A percentile compares a stretch with the other conserved stretches of the same genome.
These are phyloP conservation scores for Aspergillus alliaceus DNA, from an alignment of 2,329 filamentous ascomycete species.

Conservation along the genomic window DNA sequence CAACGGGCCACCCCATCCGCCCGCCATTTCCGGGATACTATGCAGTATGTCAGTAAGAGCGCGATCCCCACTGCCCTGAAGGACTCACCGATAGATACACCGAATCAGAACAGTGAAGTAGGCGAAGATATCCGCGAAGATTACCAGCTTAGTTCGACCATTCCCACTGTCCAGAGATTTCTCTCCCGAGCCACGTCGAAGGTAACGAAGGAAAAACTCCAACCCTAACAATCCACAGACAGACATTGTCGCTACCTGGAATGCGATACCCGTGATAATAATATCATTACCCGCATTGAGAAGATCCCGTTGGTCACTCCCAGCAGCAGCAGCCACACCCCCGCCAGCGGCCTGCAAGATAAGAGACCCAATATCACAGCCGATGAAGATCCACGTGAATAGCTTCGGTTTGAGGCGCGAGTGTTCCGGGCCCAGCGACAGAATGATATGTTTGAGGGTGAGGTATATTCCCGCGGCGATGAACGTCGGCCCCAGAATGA, in stretches of 20 bases:
- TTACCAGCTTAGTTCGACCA: slow-evolving; percentile 20
- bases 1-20: slow-evolving; percentile 49
- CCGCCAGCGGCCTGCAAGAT: slow-evolving; percentile 59
- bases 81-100: slow-evolving; percentile 44
- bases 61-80: background rate
- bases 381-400: slow-evolving; percentile 62
- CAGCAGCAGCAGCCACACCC: slow-evolving; percentile 55
- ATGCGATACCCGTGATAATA: slow-evolving; percentile 59
- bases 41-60: slow-evolving; percentile 1
- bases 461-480: slow-evolving; percentile 57
- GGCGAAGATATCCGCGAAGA: slow-evolving; percentile 33
- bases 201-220: slow-evolving; percentile 46
- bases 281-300: slow-evolving; percentile 53
- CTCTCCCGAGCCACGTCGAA: slow-evolving; percentile 26
- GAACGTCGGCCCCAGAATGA: slow-evolving; percentile 60
- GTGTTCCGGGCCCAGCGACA: slow-evolving; percentile 53
- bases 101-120: slow-evolving; percentile 43
- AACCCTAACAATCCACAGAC: slow-evolving; percentile 41
- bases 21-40: slow-evolving; percentile 52
- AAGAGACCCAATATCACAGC: slow-evolving; percentile 60
- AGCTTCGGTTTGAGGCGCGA: slow-evolving; percentile 49
- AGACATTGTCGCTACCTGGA: slow-evolving; percentile 54
- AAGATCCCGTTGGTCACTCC: slow-evolving; percentile 34
- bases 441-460: slow-evolving; percentile 57
- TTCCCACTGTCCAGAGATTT: slow-evolving; percentile 17